phyloP scores from a whole-genome alignment of 345 rosid genomes.

The Lumnitzera racemosa region DNA sequence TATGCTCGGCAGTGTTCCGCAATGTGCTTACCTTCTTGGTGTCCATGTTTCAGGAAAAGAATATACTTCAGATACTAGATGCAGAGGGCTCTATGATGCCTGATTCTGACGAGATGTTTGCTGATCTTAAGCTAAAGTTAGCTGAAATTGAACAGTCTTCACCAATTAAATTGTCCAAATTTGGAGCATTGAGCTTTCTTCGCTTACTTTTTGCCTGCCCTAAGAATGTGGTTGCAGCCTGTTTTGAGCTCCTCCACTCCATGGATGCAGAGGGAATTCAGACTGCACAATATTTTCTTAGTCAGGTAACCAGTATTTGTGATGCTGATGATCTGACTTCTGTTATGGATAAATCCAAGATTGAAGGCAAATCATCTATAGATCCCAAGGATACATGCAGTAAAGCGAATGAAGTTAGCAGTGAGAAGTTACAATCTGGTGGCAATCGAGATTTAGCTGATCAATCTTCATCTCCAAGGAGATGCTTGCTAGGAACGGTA shows the following conservation, averaged over 20 bases:
- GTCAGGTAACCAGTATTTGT: conserved; percentile 44
- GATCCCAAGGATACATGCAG: conserved; percentile 29
- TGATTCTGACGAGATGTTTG: conserved; percentile 37
- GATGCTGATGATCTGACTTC: conserved; percentile 23
- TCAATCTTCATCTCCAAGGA: conserved; percentile 26
- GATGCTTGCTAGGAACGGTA: conserved; percentile 80
- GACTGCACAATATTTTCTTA: conserved; percentile 52
- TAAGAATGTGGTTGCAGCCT: conserved; percentile 55
- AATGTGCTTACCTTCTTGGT: conserved; percentile 61
- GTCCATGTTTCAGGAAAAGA: conserved; percentile 43
- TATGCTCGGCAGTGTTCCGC: conserved; percentile 60
- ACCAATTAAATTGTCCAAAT: conserved; percentile 48
- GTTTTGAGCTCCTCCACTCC: conserved; percentile 63
- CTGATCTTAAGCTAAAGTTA: conserved; percentile 56
- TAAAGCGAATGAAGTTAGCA: conserved; percentile 18
- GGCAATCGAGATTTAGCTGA: conserved; percentile 22
- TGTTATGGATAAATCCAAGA: conserved; percentile 18
- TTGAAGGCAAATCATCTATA: conserved; percentile 28
- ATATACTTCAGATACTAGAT: conserved; percentile 52
- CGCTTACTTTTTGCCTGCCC: conserved; percentile 60
- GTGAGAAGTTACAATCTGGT: conserved; percentile 22
- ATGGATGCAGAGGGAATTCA: conserved; percentile 44
- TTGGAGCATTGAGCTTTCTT: conserved; percentile 49
- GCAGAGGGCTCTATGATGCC: conserved; percentile 41
- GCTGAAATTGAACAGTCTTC: conserved; percentile 47